Conservation (phyloP, 805 yeast genomes). For the Cyberlindnera maclurae region DNA sequence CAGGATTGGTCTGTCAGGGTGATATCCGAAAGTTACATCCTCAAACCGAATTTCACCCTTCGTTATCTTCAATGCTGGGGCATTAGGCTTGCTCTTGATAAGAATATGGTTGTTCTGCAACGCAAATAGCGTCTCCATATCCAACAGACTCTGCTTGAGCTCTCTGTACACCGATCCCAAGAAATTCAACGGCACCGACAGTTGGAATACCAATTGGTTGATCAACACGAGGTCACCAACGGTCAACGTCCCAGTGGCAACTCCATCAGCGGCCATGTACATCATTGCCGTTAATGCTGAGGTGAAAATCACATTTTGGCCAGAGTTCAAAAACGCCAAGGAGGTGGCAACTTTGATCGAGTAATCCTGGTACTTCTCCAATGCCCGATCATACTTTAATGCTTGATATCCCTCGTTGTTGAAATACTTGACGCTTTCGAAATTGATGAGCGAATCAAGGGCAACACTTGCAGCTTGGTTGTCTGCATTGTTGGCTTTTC, state of each 20-base stretch:
- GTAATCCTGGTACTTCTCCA: constrained; percentile 60
- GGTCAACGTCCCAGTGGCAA: constrained; percentile 70
- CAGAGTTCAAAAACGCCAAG: constrained; percentile 68
- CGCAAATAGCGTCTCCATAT: constrained; percentile 92
- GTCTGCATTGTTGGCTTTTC: constrained; percentile 88
- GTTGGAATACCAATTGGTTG: constrained; percentile 92
- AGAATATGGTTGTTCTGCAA: constrained; percentile 68
- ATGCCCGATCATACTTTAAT: constrained; percentile 67
- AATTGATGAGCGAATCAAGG: constrained; percentile 86
- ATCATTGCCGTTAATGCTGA: constrained; percentile 92
- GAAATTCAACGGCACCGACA: constrained; percentile 90
- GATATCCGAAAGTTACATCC: constrained; percentile 89
- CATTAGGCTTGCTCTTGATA: constrained; percentile 55
- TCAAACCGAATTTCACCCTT: constrained; percentile 73
- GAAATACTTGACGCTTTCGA: constrained; percentile 90
- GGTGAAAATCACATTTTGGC: constrained; percentile 77
- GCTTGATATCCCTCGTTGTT: constrained; percentile 83
- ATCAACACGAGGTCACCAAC: constrained; percentile 95
- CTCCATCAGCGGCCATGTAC: constrained; percentile 96
- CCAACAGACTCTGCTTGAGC: constrained; percentile 83
- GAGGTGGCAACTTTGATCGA: constrained; percentile 81
- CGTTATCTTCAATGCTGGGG: constrained; percentile 50
- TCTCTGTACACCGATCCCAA: constrained; percentile 94
- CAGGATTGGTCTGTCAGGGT: constrained; percentile 80
- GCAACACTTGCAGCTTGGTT: constrained; percentile 95